phyloP scores from a whole-genome alignment of 2,329 filamentous ascomycete species.

The Chaetoscypha palmicola region DNA sequence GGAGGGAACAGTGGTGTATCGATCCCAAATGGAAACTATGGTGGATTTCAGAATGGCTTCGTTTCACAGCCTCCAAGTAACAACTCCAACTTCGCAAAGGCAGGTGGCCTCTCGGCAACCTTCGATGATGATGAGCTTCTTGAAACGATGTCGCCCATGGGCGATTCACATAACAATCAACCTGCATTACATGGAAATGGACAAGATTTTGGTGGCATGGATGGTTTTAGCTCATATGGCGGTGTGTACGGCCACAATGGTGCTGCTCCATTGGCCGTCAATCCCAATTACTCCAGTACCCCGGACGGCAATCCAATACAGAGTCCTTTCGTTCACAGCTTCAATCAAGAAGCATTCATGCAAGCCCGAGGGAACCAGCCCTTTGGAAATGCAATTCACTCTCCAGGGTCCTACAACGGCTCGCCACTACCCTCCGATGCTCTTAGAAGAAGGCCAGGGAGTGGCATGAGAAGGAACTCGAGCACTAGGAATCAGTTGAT shows the following conservation, averaged over 20 bases:
- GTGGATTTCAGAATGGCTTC: constrained; percentile 57
- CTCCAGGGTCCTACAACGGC: constrained; percentile 43
- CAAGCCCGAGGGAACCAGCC: constrained; percentile 52
- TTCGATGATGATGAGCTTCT: constrained; percentile 86
- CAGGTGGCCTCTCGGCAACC: constrained; percentile 50
- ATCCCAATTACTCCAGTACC: constrained; percentile 81
- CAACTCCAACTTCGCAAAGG: constrained; percentile 66
- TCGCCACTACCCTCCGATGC: constrained; percentile 45
- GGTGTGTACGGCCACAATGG: constrained; percentile 51
- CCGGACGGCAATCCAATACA: constrained; percentile 88
- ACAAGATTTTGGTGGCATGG: constrained; percentile 50
- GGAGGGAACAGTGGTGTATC: constrained; percentile 45
- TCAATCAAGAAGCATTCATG: constrained; percentile 71
- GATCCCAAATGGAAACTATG: constrained; percentile 39
- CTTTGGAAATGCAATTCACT: constrained; percentile 48
- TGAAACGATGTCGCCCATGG: constrained; percentile 56
- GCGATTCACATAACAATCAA: constrained; percentile 32
- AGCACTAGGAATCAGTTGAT: constrained; percentile 67
- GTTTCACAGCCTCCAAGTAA: constrained; percentile 46
- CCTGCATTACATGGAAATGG: constrained; percentile 45
- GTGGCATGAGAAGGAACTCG: constrained; percentile 57
- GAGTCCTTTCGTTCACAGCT: constrained; percentile 73
- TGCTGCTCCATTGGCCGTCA: constrained; percentile 50
- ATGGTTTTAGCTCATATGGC: constrained; percentile 48
- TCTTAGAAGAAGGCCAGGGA: constrained; percentile 54